Base-by-base conservation (phyloP, 371 early-diverging fungal genomes). In the Mortierella sp. region DNA sequence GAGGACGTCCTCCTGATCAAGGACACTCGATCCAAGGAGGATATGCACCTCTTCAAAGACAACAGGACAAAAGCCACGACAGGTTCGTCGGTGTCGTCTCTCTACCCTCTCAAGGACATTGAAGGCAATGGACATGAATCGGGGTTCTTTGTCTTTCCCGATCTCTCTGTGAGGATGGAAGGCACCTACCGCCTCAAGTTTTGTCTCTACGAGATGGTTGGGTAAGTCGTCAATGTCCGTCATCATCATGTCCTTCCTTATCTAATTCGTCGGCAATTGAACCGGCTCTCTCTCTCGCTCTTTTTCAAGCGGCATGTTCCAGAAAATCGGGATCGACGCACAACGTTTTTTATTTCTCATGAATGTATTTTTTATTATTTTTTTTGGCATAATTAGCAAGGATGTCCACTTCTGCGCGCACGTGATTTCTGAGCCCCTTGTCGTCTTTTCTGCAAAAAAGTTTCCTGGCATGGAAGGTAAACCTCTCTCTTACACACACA, bases 101-200 rank as follows among this genome's bases (percentile, higher is more conserved):
- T 97, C 58, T 97, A 96, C 83, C 95, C 97, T 3, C 90, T 98
- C 73, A 95, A 95, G 72, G 98, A 98, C 80, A 91, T 92, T 41
- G 95, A 96, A 77, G 93, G 93, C 76, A 90, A 89, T 41, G 80
- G 82, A 14, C 77, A 72, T 0, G 97, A 97, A 78, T 98, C 97
- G 55, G 98, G 96, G 0, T 98, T 97, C 88, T 98, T 98, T 91
- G 98, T 98, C 32, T 99, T 98, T 88, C 97, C 97, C 43, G 99
- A 99, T 83, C 88, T 99, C 38, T 96, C 96, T 4, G 96, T 99
- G 27, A 90, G 99, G 54, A 95, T 95, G 92, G 98, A 98, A 81
- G 99, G 99, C 29, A 89, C 90, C 16, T 98, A 97, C 83, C 91
- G 97, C 4, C 91, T 99, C 41, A 97, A 97, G 90, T 94, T 99